Base-by-base conservation (phyloP, 2,329 filamentous ascomycete species). In the Penicillium expansum region DNA sequence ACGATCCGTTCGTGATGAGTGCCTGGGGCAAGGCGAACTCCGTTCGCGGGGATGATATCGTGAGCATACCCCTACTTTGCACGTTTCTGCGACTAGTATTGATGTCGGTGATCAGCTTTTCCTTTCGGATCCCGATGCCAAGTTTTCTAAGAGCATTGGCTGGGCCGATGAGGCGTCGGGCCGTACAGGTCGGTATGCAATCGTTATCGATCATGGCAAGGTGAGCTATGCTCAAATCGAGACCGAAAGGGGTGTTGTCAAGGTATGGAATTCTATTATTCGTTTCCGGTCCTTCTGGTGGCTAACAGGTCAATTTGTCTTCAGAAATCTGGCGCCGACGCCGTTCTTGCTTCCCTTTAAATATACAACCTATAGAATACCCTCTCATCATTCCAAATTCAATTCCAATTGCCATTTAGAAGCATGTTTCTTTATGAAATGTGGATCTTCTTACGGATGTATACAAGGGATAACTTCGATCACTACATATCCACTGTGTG, bases 11-110 rank as follows among this genome's bases (percentile, higher is more conserved):
- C 69, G 91, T 95, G 71, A 93, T 93, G 90, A 87, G 86, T 64
- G 90, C 89, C 20, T 93, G 90, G 90, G 88, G 86, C 75, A 95
- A 95, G 82, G 90, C 91, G 64, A 93, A 95, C 74, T 81, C 83
- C 41, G 80, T 92, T 67, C 86, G 84, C 69, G 85, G 86, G 60
- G 86, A 93, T 67, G 82, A 83, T 62, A 84, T 88, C 62, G 81
- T 86, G 43, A 63, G 62, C 10, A 27, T 3, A 48, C 13, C 10
- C 38, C 41, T 32, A 22, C 27, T 3, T n/a, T 27, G 2, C 22
- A 27, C 14, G 3, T 37, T 16, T 44, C 5, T 5, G 8, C 1
- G 24, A 18, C 32, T n/a, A 11, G 45, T 44, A 43, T 35, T 37
- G 10, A 52, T n/a, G 48, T 22, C 22, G n/a, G 8, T 8, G 7